Base-by-base conservation (phyloP, 495 filamentous ascomycete genomes). In the Penicillium tannophilum region DNA sequence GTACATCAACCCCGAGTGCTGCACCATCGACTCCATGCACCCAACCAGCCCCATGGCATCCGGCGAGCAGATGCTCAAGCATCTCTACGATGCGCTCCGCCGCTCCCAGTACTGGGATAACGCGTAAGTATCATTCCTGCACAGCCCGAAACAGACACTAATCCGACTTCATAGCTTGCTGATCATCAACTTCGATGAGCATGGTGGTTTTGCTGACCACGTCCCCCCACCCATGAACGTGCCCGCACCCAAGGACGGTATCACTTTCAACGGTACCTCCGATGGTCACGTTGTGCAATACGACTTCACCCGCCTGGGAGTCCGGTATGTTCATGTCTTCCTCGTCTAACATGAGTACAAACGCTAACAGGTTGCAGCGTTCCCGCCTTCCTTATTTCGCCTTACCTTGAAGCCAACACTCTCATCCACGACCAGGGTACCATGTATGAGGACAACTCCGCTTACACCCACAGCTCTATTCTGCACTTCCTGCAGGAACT, bases 1-100 rank as follows among this genome's bases (percentile, higher is more conserved):
- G 0, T 80, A 79, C 63, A 71, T 79, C 70, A 81, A 81, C 66
- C 77, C 78, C 0, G 73, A 76, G 47, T 80, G 78, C 68, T 81
- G 77, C 66, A 65, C 59, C 24, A 72, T 76, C 26, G 72, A 72
- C 43, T 78, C 75, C 8, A 76, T 79, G 69, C 77, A 81, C 60
- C 78, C 76, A 3, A 72, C 72, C 14, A 73, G 70, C 36, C 73
- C 69, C 57, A 76, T 77, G 68, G 73, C 70, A 5, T 61, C 71
- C 3, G 79, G 77, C 48, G 77, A 80, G 65, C 67, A 72, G 51
- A 73, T 78, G 70, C 69, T 80, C 68, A 81, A 81, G 66, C 72
- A 74, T 44, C 62, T 80, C 45, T 80, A 80, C 63, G 76, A 78
- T 58, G 73, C 77, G 7, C 57, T 79, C n/a, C 75, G 77, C 36